phyloP scores from a whole-genome alignment of 495 filamentous ascomycete species.

The Cenococcum geophilum region DNA sequence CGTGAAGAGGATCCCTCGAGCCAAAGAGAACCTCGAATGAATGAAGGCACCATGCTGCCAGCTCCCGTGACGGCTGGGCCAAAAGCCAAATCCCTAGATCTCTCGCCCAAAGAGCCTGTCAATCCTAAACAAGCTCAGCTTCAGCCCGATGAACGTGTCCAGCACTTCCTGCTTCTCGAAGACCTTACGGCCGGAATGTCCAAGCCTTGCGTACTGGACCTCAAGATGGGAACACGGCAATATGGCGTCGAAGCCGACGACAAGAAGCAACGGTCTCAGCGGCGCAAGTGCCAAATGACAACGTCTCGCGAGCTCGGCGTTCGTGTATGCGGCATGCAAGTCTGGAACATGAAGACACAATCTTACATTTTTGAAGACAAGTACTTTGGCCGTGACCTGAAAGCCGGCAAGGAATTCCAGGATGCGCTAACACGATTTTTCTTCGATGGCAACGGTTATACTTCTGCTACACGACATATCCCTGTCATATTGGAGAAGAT shows the following conservation, averaged over 20 bases:
- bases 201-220: slow-evolving; percentile 88
- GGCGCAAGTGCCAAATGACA: slow-evolving; percentile 83
- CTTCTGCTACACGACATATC: slow-evolving; percentile 74
- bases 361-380: slow-evolving; percentile 90
- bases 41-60: slow-evolving; percentile 27
- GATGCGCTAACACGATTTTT: slow-evolving; percentile 82
- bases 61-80: slow-evolving; percentile 23
- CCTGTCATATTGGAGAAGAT: slow-evolving; percentile 81
- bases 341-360: slow-evolving; percentile 81
- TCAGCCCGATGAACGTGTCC: slow-evolving; percentile 62
- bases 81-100: slow-evolving; percentile 1
- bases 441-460: slow-evolving; percentile 78
- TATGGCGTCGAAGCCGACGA: slow-evolving; percentile 91
- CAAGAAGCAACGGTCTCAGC: slow-evolving; percentile 89
- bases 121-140: slow-evolving; percentile 80
- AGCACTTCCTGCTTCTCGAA: slow-evolving; percentile 92
- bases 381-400: slow-evolving; percentile 87
- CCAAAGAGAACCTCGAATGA: not conserved
- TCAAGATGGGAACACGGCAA: slow-evolving; percentile 99
- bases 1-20: not conserved
- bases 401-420: slow-evolving; percentile 85
- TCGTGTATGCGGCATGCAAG: slow-evolving; percentile 89
- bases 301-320: slow-evolving; percentile 90
- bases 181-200: slow-evolving; percentile 96
- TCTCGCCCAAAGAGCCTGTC: slow-evolving; percentile 39